phyloP scores from a whole-genome alignment of 495 filamentous ascomycete species.

The Penicillium longicatenatum region DNA sequence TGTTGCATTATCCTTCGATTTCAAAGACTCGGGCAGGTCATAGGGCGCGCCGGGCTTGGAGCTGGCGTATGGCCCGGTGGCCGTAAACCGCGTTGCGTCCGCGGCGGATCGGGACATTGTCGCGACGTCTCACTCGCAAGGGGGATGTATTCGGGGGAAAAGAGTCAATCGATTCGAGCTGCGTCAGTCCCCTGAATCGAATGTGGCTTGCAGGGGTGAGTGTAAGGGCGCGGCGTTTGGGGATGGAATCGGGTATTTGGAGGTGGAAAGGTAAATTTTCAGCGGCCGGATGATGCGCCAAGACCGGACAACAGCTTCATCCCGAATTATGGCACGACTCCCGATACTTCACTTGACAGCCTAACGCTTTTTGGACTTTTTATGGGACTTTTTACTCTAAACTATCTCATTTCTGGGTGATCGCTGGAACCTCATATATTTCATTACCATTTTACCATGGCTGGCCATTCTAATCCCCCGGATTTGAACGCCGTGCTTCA shows the following conservation, averaged over 20 bases:
- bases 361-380: not conserved
- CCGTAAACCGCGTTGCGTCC: slow-evolving; percentile 95
- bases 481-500: slow-evolving; percentile 56
- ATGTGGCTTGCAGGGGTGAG: not conserved
- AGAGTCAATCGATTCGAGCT: slow-evolving; percentile 8
- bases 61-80: slow-evolving; percentile 84
- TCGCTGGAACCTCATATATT: not conserved
- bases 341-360: not conserved
- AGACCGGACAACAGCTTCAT: slow-evolving; percentile 28
- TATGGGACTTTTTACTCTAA: not conserved
- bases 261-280: slow-evolving; percentile 43
- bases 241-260: slow-evolving; percentile 15
- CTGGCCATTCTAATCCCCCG: slow-evolving; percentile 40
- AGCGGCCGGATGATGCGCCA: slow-evolving; percentile 31
- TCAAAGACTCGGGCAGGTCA: slow-evolving; percentile 39
- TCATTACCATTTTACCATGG: slow-evolving; percentile 26
- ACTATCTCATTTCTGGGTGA: not conserved
- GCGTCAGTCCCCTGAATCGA: not conserved
- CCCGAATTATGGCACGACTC: slow-evolving; percentile 3
- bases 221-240: slow-evolving; percentile 20
- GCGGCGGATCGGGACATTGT: slow-evolving; percentile 81
- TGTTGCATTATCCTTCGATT: slow-evolving; percentile 23
- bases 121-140: slow-evolving; percentile 1
- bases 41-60: slow-evolving; percentile 57
- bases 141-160: not conserved